phyloP scores from a whole-genome alignment of 345 rosid genomes.

The Pugionium dolabratum region DNA sequence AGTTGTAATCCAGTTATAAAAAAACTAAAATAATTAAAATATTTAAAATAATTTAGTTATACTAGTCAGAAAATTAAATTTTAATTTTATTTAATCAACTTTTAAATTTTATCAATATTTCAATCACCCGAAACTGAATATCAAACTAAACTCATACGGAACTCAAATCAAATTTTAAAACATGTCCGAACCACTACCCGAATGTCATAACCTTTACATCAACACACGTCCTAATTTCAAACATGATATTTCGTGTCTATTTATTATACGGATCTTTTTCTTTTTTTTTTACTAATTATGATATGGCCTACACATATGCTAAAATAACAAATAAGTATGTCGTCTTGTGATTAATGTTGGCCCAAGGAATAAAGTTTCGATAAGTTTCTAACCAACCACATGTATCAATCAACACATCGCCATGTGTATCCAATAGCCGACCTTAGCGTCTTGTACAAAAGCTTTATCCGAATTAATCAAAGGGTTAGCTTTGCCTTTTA shows the following conservation, averaged over 20 bases:
- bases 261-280: neutral
- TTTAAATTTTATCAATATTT: no score
- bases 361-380: conserved; percentile 20
- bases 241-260: neutral
- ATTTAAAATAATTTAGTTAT: no score
- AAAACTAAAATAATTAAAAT: no score
- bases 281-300: neutral
- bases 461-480: conserved; percentile 5
- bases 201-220: neutral
- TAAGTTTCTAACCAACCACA: conserved; percentile 17
- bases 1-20: no score
- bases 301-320: neutral
- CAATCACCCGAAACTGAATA: no score
- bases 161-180: no score
- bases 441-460: conserved; percentile 11
- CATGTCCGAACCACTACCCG: no score
- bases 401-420: neutral
- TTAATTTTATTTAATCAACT: no score
- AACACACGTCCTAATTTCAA: neutral
- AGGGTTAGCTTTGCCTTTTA: conserved; percentile 6
- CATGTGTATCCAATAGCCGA: conserved; percentile 29
- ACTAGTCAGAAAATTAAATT: no score
- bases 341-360: conserved; percentile 22
- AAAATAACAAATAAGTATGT: conserved; percentile 17
- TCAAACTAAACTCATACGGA: no score